phyloP scores from a whole-genome alignment of 1,284 basidiomycete species.

The Cutaneotrichosporon dermatis region DNA sequence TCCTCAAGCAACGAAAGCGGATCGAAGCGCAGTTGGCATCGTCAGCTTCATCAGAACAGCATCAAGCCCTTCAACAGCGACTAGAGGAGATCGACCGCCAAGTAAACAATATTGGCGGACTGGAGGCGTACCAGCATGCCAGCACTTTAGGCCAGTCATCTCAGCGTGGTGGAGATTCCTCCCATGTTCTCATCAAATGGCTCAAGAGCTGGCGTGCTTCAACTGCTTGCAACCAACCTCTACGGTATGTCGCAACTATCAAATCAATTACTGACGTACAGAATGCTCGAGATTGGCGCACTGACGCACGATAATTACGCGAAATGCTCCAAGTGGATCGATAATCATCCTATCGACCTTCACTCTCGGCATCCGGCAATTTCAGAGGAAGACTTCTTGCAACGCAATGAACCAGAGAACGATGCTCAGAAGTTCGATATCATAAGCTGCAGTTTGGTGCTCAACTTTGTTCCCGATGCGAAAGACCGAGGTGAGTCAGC shows the following conservation, averaged over 20 bases:
- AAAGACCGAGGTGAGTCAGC: slow-evolving; percentile 61
- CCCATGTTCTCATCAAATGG: slow-evolving; percentile 71
- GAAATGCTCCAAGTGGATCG: slow-evolving; percentile 63
- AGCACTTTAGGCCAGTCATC: slow-evolving; percentile 70
- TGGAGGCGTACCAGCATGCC: slow-evolving; percentile 73
- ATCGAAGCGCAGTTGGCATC: slow-evolving; percentile 21
- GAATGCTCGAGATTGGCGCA: slow-evolving; percentile 80
- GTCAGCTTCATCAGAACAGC: neutral
- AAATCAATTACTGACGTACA: slow-evolving; percentile 33
- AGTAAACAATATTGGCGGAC: slow-evolving; percentile 65
- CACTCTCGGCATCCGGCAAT: slow-evolving; percentile 74
- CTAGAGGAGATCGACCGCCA: slow-evolving; percentile 58
- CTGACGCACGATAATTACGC: slow-evolving; percentile 74
- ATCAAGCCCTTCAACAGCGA: slow-evolving; percentile 10
- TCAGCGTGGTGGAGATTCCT: slow-evolving; percentile 77
- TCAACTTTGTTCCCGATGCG: slow-evolving; percentile 79
- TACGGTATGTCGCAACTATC: slow-evolving; percentile 2
- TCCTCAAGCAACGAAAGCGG: slow-evolving; percentile 39
- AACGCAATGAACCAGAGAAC: slow-evolving; percentile 39
- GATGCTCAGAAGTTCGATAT: slow-evolving; percentile 62
- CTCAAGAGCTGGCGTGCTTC: slow-evolving; percentile 55
- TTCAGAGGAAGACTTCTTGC: slow-evolving; percentile 72
- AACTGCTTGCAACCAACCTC: neutral
- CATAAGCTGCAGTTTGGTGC: slow-evolving; percentile 74
- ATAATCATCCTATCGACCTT: slow-evolving; percentile 69